phyloP scores from a whole-genome alignment of 352 stramenopile species.

The Globisporangium echinulatum region DNA sequence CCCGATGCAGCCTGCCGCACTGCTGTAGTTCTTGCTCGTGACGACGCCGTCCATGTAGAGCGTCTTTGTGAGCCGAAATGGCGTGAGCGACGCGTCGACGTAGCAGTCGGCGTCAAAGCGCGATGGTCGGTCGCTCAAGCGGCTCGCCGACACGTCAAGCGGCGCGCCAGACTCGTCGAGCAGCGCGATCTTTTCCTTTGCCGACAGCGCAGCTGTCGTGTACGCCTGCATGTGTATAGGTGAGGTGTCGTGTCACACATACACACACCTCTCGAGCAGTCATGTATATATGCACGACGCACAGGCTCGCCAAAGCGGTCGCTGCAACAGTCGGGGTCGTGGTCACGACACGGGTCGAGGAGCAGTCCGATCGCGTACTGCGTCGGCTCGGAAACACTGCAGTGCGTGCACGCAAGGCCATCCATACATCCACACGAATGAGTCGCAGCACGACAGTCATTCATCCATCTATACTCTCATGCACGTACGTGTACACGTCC shows the following conservation, averaged over 20 bases:
- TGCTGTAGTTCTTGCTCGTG: conserved; percentile 43
- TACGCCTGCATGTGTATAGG: conserved; percentile 27
- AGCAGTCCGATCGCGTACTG: conserved; percentile 78
- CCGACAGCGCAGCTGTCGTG: conserved; percentile 24
- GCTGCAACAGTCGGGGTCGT: conserved; percentile 54
- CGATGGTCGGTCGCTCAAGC: conserved; percentile 60
- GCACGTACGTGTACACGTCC: conserved; percentile 54
- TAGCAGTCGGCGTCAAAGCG: conserved; percentile 72
- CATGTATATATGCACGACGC: neutral
- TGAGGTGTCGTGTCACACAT: neutral
- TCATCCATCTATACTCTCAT: neutral
- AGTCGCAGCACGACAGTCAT: too few relatives aligned
- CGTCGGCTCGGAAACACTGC: conserved; percentile 41
- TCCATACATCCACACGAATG: too few relatives aligned
- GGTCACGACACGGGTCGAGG: conserved; percentile 69
- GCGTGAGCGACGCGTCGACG: conserved; percentile 35
- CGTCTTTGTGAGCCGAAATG: conserved; percentile 58
- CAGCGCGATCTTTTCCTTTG: conserved; percentile 55
- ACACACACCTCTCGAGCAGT: neutral
- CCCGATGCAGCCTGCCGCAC: conserved; percentile 52
- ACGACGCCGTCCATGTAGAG: conserved; percentile 31
- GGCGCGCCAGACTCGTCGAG: conserved; percentile 57
- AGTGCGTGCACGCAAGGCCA: neutral
- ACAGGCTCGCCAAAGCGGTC: conserved; percentile 79
- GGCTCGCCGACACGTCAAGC: conserved; percentile 54